Evolutionary conservation across 176 grass and related monocot species (phyloP), one percentile per base, ranked within the genome.

Genomic region (Cenchrus purpureus): DNA sequence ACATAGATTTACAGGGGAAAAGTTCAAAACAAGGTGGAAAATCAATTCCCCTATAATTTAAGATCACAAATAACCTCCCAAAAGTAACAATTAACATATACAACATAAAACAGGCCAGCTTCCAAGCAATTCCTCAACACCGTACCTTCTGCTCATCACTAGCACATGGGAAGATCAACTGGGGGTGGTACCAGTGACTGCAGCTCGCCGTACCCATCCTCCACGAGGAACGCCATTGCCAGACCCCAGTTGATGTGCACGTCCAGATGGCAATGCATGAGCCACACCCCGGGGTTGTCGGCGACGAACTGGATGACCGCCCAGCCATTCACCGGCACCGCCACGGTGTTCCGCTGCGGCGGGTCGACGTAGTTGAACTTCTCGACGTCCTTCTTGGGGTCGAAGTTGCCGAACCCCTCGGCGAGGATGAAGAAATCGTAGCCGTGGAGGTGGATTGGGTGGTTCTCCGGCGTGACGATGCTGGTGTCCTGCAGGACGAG

Each of bases 251-350:
- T 84, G 25, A 97, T 97, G 80, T 97, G 94, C 81, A 94, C 94
- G 80, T 97, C 94, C 42, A 97, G 84, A 85, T 97, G 94, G 84
- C 94, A 97, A 65, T 97, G 91, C 91, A 93, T 82, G 55, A 97
- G 77, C 94, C 91, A 97, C 51, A 97, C 87, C 2, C 94, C 94
- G 0, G 94, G 91, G 89, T 97, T 97, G 73, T 97, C 84, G 20
- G 91, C 91, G 12, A 91, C 79, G 74, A 97, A 97, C 68, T 92
- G 91, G 85, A 94, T 97, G 54, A 94, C 94, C 0, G 89, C 89
- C 94, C 94, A 97, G 9, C 94, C 94, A 57, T 90, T 93, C 25
- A 86, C 89, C 10, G 94, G 91, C 67, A 97, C 94, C 0, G 74
- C 89, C 19, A 97, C 89, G 1, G 94, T 97, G 79, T 97, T 97